Conservation (phyloP, 495 filamentous ascomycete species). For the Aspergillus homomorphus region DNA sequence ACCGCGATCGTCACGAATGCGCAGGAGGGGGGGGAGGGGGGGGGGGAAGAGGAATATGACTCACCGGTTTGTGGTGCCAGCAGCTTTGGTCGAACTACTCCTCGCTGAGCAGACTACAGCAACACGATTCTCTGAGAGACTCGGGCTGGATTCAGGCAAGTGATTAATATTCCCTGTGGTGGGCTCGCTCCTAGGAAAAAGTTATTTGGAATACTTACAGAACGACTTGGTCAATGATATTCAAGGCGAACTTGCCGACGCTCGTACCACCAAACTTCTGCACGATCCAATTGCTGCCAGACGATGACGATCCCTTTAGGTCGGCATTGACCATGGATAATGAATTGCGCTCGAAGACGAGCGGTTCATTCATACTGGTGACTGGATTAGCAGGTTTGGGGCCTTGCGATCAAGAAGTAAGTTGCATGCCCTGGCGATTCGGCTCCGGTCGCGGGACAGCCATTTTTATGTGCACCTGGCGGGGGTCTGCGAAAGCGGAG, state of each 20-base stretch:
- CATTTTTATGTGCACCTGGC: slow-evolving; percentile 24
- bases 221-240: slow-evolving; percentile 74
- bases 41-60: slow-evolving; percentile 43
- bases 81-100: slow-evolving; percentile 83
- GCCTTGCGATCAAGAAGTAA: slow-evolving; percentile 9
- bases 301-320: slow-evolving; percentile 4
- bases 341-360: slow-evolving; percentile 13
- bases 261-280: slow-evolving; percentile 85
- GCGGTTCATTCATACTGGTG: slow-evolving; percentile 19
- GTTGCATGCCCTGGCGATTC: slow-evolving; percentile 4
- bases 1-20: not conserved
- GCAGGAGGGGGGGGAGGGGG: too few relatives aligned
- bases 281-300: slow-evolving; percentile 61
- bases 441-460: slow-evolving; percentile 17
- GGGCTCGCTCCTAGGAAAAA: not conserved
- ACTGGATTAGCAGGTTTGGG: slow-evolving; percentile 4
- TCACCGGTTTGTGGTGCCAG: slow-evolving; percentile 93
- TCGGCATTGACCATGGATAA: slow-evolving; percentile 15
- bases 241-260: slow-evolving; percentile 62
- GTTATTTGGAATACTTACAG: slow-evolving; percentile 44
- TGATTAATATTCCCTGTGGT: slow-evolving; percentile 4
- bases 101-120: slow-evolving; percentile 91
- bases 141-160: slow-evolving; percentile 48
- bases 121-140: slow-evolving; percentile 63
- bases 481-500: slow-evolving; percentile 42